These are phyloP conservation scores for Ophiosphaerella korrae DNA, from an alignment of 2,329 filamentous ascomycete genomes.

Conservation along the genomic window DNA sequence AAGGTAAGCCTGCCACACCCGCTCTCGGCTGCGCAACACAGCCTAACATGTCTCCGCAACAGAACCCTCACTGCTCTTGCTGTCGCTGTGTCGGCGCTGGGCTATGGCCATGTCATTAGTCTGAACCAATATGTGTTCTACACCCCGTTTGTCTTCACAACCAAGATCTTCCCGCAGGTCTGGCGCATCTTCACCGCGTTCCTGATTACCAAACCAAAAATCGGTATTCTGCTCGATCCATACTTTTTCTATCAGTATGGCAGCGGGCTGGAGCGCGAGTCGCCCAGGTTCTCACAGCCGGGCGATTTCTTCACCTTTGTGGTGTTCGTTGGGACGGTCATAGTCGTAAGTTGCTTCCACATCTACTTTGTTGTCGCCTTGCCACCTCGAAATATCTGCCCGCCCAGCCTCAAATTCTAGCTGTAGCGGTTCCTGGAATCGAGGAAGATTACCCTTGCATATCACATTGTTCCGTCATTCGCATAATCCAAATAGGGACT, in stretches of 20 bases:
- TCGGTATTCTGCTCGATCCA: constrained; percentile 71
- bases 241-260: constrained; percentile 82
- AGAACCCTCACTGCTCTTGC: constrained; percentile 72
- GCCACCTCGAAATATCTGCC: constrained; percentile 66
- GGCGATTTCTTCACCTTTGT: constrained; percentile 84
- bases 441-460: constrained; percentile 60
- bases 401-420: constrained; percentile 54
- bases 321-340: constrained; percentile 71
- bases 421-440: constrained; percentile 62
- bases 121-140: constrained; percentile 61
- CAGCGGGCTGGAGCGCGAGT: constrained; percentile 72
- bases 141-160: constrained; percentile 58
- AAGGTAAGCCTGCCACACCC: constrained; percentile 56
- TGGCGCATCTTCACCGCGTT: constrained; percentile 66
- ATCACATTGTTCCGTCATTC: constrained; percentile 57
- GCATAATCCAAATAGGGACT: constrained; percentile 53
- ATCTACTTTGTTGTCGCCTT: not conserved
- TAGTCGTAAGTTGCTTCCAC: constrained; percentile 70
- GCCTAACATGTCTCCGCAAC: constrained; percentile 54
- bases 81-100: constrained; percentile 65
- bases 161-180: constrained; percentile 59
- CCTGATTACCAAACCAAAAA: constrained; percentile 60
- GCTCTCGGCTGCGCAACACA: constrained; percentile 8
- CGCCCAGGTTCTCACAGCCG: constrained; percentile 72
- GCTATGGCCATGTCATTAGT: constrained; percentile 63